Percentiles rank a stretch among this genome's conserved stretches.
Conservation (phyloP, 2,329 filamentous ascomycete species). For the Fusarium zealandicum region DNA sequence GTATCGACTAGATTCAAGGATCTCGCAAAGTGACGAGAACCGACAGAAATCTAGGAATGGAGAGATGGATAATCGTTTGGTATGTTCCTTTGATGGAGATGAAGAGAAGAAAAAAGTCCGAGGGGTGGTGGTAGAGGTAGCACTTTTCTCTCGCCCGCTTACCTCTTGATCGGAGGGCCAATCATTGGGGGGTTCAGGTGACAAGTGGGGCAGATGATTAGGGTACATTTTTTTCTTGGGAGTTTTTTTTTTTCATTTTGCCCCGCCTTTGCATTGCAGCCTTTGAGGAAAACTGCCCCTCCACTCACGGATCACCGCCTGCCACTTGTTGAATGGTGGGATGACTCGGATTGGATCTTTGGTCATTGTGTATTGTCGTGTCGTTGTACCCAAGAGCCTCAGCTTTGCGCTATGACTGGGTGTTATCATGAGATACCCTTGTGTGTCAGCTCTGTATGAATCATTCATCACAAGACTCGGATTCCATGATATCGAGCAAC, state of each 20-base stretch:
- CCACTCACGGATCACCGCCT: constrained; percentile 14
- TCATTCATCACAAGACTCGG: too few species aligned
- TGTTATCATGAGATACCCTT: too few species aligned
- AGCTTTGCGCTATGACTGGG: too few species aligned
- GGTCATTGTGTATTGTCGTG: constrained; percentile 4
- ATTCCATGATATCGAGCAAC: not conserved
- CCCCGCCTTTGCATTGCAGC: constrained; percentile 2
- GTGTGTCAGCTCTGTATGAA: too few species aligned
- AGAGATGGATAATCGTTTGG: constrained; percentile 43
- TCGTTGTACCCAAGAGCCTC: not conserved
- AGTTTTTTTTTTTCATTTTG: constrained; percentile 17
- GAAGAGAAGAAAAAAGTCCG: constrained; percentile 48
- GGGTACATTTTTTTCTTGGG: constrained; percentile 36
- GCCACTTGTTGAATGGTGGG: constrained; percentile 4
- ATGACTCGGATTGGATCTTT: constrained; percentile 9
- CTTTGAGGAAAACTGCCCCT: constrained; percentile 1
- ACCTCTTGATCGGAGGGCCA: constrained; percentile 40
- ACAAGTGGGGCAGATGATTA: constrained; percentile 38
- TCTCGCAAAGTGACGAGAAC: constrained; percentile 57
- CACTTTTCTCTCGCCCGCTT: constrained; percentile 48
- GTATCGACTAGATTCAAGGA: constrained; percentile 56
- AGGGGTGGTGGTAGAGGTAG: constrained; percentile 49
- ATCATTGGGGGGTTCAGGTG: constrained; percentile 25
- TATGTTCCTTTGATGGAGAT: constrained; percentile 43
- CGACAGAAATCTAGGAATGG: constrained; percentile 52